Base-by-base conservation (phyloP, 2,329 filamentous ascomycete genomes). In the Fusarium sp. region DNA sequence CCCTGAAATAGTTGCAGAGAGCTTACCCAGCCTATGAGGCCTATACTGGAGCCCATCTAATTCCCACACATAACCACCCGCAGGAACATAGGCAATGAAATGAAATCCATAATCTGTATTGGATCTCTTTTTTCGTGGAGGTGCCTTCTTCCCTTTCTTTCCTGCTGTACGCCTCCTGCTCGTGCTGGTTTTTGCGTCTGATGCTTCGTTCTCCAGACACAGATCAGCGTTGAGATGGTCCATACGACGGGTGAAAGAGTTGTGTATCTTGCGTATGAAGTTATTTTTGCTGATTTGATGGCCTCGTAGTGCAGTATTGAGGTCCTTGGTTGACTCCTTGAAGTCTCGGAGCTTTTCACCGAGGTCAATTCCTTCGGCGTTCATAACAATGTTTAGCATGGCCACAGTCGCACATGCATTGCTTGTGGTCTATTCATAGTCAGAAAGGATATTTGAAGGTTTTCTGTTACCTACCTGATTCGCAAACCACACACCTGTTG, bases 341-440 rank as follows among this genome's bases (percentile, higher is more conserved):
- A 98, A 97, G 20, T 86, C 83, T 35, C 86, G 82, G 3, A 98
- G 87, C 67, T 91, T 86, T n/a, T 89, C 83, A 8, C 95, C 94
- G 11, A 98, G 87, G 17, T 90, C 83, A 8, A 94, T 82, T 1
- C 85, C 86, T 1, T 89, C 84, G 30, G 91, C 87, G 79, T 98
- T 98, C 89, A 98, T 97, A 79, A 98, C 85, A 69, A 98, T 97
- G 78, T 98, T 98, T 76, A 98, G 88, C 74, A 98, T 86, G 8
- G 96, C 95, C 51, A 98, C 90, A n/a, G 94, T 96, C 26, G 94
- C 96, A 82, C 96, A 99, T 32, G 94, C 92, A 81, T 97, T 97
- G 63, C 90, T 88, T 1, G 91, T 92, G 2, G 93, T 94, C 92
- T 96, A 17, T 11, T 28, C 39, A 14, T 35, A 41, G 39, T 80